A percentile compares a stretch with the other conserved stretches of the same genome.
Evolutionary conservation across 805 yeast genomes (phyloP).

Genomic region (Pichia manshurica): DNA sequence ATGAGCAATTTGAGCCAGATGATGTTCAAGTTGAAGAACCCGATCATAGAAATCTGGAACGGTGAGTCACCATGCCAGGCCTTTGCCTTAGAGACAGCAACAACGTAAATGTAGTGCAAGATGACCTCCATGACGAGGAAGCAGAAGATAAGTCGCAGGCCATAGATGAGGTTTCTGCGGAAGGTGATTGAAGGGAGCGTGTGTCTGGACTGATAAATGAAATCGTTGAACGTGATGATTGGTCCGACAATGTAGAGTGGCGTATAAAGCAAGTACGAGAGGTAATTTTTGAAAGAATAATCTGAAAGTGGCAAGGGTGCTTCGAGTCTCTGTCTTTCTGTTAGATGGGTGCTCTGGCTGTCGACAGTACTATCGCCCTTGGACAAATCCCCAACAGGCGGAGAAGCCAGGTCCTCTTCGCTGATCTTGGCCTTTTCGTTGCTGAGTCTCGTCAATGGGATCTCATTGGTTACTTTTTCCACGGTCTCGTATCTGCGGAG

Average conservation of each 20-base stretch:
- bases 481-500: conserved; percentile 34
- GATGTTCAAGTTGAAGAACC: conserved; percentile 79
- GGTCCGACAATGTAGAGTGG: conserved; percentile 97
- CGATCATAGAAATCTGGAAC: conserved; percentile 91
- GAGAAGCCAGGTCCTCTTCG: conserved; percentile 9
- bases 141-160: conserved; percentile 63
- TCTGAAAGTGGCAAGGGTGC: conserved; percentile 57
- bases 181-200: conserved; percentile 54
- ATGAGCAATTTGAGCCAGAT: conserved; percentile 90
- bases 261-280: conserved; percentile 75
- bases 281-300: conserved; percentile 58
- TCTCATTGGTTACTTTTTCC: conserved; percentile 8
- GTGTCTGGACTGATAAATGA: conserved; percentile 61
- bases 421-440: conserved; percentile 15
- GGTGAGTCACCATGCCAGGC: conserved; percentile 91
- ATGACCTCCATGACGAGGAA: conserved; percentile 83
- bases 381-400: background rate
- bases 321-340: conserved; percentile 60
- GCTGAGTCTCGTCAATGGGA: conserved; percentile 1
- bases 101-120: conserved; percentile 85
- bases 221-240: conserved; percentile 87
- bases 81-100: conserved; percentile 81
- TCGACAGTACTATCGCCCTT: too few species aligned
- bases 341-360: conserved; percentile 22
- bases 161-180: conserved; percentile 54